Conservation (phyloP, 805 yeast genomes). For the Suhomyces canberraensis region DNA sequence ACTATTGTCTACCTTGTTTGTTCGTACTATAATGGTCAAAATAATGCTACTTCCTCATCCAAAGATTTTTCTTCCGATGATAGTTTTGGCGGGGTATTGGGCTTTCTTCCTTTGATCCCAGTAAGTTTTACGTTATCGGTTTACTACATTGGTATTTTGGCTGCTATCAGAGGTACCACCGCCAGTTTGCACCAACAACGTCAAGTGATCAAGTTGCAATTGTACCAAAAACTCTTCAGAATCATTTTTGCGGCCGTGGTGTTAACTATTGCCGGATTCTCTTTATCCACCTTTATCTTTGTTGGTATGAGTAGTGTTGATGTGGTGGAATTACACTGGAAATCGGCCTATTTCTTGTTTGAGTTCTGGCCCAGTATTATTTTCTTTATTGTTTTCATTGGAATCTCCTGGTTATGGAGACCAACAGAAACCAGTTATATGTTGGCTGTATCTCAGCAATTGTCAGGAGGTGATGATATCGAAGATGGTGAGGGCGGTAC, state of each 20-base stretch:
- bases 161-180: slow-evolving; percentile 72
- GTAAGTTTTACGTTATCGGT: slow-evolving; percentile 62
- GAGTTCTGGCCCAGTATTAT: slow-evolving; percentile 96
- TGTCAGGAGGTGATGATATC: slow-evolving; percentile 53
- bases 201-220: slow-evolving; percentile 83
- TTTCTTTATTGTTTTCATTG: slow-evolving; percentile 77
- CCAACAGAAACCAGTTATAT: slow-evolving; percentile 95
- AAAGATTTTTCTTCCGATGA: slow-evolving; percentile 50
- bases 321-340: slow-evolving; percentile 86
- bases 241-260: slow-evolving; percentile 72
- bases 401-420: slow-evolving; percentile 91
- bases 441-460: slow-evolving; percentile 90
- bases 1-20: slow-evolving; percentile 33
- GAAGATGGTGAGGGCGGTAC: slow-evolving; percentile 44
- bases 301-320: slow-evolving; percentile 73
- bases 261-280: slow-evolving; percentile 65
- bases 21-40: slow-evolving; percentile 29
- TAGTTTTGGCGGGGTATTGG: slow-evolving; percentile 42
- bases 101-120: slow-evolving; percentile 66
- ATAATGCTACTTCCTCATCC: slow-evolving; percentile 21
- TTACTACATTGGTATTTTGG: slow-evolving; percentile 73
- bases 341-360: slow-evolving; percentile 77
- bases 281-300: slow-evolving; percentile 65
- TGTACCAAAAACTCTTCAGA: slow-evolving; percentile 77
- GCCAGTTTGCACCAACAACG: slow-evolving; percentile 74